These are phyloP conservation scores for Boletus barrowsii DNA, from an alignment of 768 basidiomycete species.

Conservation along the genomic window DNA sequence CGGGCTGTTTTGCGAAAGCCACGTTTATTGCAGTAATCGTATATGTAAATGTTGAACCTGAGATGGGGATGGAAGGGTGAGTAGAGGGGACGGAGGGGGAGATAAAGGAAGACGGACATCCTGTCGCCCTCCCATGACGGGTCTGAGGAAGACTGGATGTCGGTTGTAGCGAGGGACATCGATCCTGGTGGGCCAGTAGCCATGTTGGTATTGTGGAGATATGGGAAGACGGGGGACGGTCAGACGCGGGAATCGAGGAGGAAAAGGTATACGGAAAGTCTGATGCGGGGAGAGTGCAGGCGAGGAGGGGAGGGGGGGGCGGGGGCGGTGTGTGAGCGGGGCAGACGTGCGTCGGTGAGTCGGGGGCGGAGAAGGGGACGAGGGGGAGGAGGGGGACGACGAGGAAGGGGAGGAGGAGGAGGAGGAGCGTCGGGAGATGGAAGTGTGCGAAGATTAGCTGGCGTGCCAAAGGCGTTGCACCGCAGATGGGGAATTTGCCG, in stretches of 20 bases:
- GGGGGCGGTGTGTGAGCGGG: background rate
- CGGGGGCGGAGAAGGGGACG: background rate
- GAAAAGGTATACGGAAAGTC: background rate
- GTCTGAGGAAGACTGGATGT: slow-evolving; percentile 23
- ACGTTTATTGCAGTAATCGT: slow-evolving; percentile 81
- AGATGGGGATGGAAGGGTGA: slow-evolving; percentile 6
- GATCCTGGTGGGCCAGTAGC: slow-evolving; percentile 24
- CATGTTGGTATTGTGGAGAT: slow-evolving; percentile 8
- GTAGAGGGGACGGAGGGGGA: slow-evolving; percentile 1
- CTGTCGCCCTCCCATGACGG: slow-evolving; percentile 82
- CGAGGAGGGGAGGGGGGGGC: background rate
- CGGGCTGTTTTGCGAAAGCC: slow-evolving; percentile 72
- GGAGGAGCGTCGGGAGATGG: slow-evolving; percentile 5
- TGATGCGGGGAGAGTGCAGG: too few relatives aligned
- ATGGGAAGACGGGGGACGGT: background rate
- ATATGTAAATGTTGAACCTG: slow-evolving; percentile 90
- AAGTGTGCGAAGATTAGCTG: slow-evolving; percentile 25
- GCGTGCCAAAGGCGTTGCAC: slow-evolving; percentile 32
- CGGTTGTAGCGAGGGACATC: slow-evolving; percentile 16
- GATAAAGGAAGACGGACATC: slow-evolving; percentile 51
- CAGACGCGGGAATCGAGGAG: slow-evolving; percentile 1
- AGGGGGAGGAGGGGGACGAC: background rate
- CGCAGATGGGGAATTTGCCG: slow-evolving; percentile 36
- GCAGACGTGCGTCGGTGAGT: background rate
- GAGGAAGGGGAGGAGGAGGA: background rate